A percentile compares a stretch with the other conserved stretches of the same genome.
Conservation (phyloP, 2,329 filamentous ascomycete species). For the Neurospora crassa region DNA sequence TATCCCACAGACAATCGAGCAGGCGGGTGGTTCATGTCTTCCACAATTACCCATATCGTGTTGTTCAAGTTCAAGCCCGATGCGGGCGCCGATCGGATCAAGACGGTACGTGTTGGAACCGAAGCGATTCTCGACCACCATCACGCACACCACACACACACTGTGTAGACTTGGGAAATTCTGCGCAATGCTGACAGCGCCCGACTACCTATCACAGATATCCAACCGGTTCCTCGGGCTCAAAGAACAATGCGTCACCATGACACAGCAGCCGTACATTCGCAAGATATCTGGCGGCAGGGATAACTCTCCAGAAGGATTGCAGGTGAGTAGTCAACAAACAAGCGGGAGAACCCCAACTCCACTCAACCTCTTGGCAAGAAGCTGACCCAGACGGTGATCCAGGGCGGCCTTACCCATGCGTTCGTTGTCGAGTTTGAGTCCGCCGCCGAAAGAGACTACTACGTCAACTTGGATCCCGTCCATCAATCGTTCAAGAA, state of each 20-base stretch:
- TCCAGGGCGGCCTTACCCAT: conserved; percentile 30
- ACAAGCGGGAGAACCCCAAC: not conserved
- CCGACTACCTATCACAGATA: not conserved
- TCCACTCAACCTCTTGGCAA: not conserved
- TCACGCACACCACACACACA: not conserved
- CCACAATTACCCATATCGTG: conserved; percentile 13
- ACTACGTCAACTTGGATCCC: conserved; percentile 31
- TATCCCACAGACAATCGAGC: not conserved
- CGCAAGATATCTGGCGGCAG: conserved; percentile 46
- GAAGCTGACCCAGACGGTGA: conserved; percentile 3
- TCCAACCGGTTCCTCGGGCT: conserved; percentile 41
- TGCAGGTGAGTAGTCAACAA: conserved; percentile 40
- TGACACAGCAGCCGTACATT: conserved; percentile 50
- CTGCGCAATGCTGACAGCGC: not conserved
- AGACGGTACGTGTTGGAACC: conserved; percentile 4
- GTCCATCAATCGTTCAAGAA: conserved; percentile 29
- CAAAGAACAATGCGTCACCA: conserved; percentile 47
- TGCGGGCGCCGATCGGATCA: conserved; percentile 6
- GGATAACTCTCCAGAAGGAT: conserved; percentile 52
- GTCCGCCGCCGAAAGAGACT: conserved; percentile 30
- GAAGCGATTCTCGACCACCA: too few species aligned
- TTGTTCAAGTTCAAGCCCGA: conserved; percentile 13
- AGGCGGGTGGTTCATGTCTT: not conserved
- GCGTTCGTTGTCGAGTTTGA: conserved; percentile 32
- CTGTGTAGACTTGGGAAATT: not conserved